Evolutionary conservation across 106 monocot species (phyloP).

Genomic region (Xerophyta viscosa): DNA sequence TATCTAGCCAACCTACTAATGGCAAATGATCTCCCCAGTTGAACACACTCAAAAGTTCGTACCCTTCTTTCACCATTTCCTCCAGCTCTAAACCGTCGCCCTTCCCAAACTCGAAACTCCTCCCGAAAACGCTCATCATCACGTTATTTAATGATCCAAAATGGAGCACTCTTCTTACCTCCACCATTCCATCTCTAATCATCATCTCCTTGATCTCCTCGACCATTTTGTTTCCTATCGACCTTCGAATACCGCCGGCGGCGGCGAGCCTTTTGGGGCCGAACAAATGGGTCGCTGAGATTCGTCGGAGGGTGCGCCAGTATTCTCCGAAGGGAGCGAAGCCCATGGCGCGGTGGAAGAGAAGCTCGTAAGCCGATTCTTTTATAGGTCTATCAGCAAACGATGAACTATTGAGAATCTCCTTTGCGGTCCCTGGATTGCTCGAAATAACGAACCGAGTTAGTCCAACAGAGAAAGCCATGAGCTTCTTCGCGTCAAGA

Average conservation of each 20-base stretch:
- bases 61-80: constrained; percentile 25
- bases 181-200: constrained; percentile 29
- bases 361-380: constrained; percentile 64
- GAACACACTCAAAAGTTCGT: constrained; percentile 24
- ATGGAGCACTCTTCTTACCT: constrained; percentile 37
- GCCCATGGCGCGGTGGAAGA: constrained; percentile 71
- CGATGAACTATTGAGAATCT: constrained; percentile 47
- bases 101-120: constrained; percentile 15
- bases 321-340: constrained; percentile 68
- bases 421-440: constrained; percentile 55
- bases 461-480: constrained; percentile 70
- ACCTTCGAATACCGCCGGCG: constrained; percentile 9
- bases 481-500: constrained; percentile 21
- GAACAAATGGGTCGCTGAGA: constrained; percentile 41
- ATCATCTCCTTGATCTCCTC: constrained; percentile 16
- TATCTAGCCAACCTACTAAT: constrained; percentile 17
- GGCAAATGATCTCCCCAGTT: constrained; percentile 45
- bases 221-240: constrained; percentile 43
- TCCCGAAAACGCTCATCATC: constrained; percentile 63
- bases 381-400: constrained; percentile 64
- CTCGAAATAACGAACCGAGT: constrained; percentile 57
- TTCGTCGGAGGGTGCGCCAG: constrained; percentile 47
- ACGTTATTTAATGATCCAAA: constrained; percentile 44
- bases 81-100: background rate
- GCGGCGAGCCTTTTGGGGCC: constrained; percentile 30